A percentile compares a stretch with the other conserved stretches of the same genome.
phyloP scores from a whole-genome alignment of 306 rosid genomes.

The Dryas drummondii region DNA sequence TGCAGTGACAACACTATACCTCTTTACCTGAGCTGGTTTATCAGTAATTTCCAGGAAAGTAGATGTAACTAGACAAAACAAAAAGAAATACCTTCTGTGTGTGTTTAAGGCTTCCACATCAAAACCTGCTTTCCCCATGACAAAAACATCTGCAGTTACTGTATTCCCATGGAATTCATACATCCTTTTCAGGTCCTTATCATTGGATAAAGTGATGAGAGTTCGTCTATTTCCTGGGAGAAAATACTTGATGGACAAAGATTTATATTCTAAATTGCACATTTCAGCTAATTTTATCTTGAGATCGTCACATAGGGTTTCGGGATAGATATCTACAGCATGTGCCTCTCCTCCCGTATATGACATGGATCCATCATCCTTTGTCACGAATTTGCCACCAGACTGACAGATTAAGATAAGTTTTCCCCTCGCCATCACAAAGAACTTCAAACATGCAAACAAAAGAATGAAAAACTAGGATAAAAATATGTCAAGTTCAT shows the following conservation, averaged over 20 bases:
- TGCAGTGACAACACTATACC: neutral
- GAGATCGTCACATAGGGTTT: constrained; percentile 45
- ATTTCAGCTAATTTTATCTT: constrained; percentile 48
- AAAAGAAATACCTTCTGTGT: constrained; percentile 34
- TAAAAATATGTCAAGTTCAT: neutral
- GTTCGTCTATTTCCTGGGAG: constrained; percentile 52
- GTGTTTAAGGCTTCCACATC: constrained; percentile 28
- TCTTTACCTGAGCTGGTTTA: constrained; percentile 5
- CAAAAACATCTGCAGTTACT: constrained; percentile 51
- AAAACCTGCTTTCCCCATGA: constrained; percentile 41
- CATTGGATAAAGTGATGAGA: constrained; percentile 45
- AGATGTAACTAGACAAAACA: neutral
- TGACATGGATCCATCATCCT: constrained; percentile 52
- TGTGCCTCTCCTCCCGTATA: constrained; percentile 59
- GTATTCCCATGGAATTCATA: constrained; percentile 45
- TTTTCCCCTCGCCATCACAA: constrained; percentile 48
- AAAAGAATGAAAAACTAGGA: constrained; percentile 1
- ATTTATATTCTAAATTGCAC: constrained; percentile 37
- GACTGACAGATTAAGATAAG: constrained; percentile 58
- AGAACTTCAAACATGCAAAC: constrained; percentile 23
- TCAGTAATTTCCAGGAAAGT: neutral
- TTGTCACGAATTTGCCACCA: constrained; percentile 40
- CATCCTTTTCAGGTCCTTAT: constrained; percentile 55
- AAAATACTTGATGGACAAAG: constrained; percentile 52
- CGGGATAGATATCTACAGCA: constrained; percentile 49